These are phyloP conservation scores for Lactifluus hygrophoroides DNA, from an alignment of 768 basidiomycete genomes.

Conservation along the genomic window DNA sequence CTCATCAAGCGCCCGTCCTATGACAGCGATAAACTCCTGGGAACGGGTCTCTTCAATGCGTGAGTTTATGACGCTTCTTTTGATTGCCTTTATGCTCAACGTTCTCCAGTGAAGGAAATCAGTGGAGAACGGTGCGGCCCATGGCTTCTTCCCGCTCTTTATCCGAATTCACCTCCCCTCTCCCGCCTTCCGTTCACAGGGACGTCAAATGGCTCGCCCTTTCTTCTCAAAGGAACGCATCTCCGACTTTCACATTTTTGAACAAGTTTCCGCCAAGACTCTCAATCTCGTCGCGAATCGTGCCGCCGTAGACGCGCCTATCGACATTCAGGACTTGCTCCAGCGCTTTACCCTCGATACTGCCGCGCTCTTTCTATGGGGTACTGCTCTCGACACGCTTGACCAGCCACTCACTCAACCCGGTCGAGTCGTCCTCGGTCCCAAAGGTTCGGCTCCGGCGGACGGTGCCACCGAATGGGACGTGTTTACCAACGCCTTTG, in stretches of 20 bases:
- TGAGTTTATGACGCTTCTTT: constrained; percentile 29
- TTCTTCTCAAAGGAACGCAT: constrained; percentile 32
- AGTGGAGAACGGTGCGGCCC: constrained; percentile 16
- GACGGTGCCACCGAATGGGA: constrained; percentile 17
- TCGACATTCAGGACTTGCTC: constrained; percentile 32
- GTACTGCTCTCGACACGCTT: constrained; percentile 35
- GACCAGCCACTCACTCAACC: constrained; percentile 33
- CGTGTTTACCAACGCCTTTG: constrained; percentile 17
- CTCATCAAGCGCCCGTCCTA: neutral
- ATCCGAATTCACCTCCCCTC: neutral
- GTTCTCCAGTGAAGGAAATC: constrained; percentile 13
- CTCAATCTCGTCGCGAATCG: constrained; percentile 16
- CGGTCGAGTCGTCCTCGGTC: constrained; percentile 21
- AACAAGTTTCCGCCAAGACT: constrained; percentile 25
- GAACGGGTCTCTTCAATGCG: constrained; percentile 49
- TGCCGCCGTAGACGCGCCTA: neutral
- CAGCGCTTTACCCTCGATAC: constrained; percentile 44
- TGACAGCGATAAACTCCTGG: constrained; percentile 29
- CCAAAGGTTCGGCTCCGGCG: constrained; percentile 16
- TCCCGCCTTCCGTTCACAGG: constrained; percentile 24
- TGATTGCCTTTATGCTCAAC: constrained; percentile 14
- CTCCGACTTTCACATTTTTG: constrained; percentile 30
- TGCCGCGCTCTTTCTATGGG: constrained; percentile 47
- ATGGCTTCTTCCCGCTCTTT: neutral
- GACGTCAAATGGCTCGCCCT: constrained; percentile 30